Percentiles rank a stretch among this genome's conserved stretches.
phyloP scores from a whole-genome alignment of 768 basidiomycete species.

The Russula earlei region DNA sequence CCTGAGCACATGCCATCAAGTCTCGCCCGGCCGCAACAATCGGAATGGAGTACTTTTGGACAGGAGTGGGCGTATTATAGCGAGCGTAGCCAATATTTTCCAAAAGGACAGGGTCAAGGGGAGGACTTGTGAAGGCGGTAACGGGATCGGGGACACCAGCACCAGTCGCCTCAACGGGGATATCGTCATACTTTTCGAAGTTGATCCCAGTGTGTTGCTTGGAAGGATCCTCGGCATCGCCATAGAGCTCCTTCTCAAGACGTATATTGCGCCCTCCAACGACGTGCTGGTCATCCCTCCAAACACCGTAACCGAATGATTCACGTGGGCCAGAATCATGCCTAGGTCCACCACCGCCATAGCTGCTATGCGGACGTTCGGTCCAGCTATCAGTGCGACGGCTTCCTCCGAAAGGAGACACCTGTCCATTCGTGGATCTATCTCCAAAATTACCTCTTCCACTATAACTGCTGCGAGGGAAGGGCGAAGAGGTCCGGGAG shows the following conservation, averaged over 20 bases:
- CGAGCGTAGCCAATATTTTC: constrained; percentile 91
- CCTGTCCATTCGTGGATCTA: constrained; percentile 33
- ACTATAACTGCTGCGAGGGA: constrained; percentile 34
- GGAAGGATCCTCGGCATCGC: constrained; percentile 74
- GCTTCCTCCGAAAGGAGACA: constrained; percentile 29
- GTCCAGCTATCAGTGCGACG: constrained; percentile 35
- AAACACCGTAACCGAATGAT: constrained; percentile 55
- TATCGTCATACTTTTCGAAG: constrained; percentile 99
- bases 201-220: constrained; percentile 97
- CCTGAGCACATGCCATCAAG: constrained; percentile 93
- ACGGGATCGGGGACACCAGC: constrained; percentile 95
- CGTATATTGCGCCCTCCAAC: constrained; percentile 77
- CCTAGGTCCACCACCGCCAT: constrained; percentile 27
- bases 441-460: constrained; percentile 35
- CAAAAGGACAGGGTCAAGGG: constrained; percentile 85
- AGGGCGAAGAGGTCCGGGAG: constrained; percentile 55
- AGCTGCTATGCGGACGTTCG: constrained; percentile 32
- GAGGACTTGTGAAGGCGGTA: constrained; percentile 74
- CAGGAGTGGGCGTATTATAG: constrained; percentile 94
- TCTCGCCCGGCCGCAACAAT: constrained; percentile 87
- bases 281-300: constrained; percentile 86
- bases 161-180: constrained; percentile 97
- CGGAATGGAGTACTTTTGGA: constrained; percentile 99
- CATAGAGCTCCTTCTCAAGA: constrained; percentile 94
- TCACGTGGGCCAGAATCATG: constrained; percentile 40